Base-by-base conservation (phyloP, 306 rosid genomes). In the Lagenaria siceraria region DNA sequence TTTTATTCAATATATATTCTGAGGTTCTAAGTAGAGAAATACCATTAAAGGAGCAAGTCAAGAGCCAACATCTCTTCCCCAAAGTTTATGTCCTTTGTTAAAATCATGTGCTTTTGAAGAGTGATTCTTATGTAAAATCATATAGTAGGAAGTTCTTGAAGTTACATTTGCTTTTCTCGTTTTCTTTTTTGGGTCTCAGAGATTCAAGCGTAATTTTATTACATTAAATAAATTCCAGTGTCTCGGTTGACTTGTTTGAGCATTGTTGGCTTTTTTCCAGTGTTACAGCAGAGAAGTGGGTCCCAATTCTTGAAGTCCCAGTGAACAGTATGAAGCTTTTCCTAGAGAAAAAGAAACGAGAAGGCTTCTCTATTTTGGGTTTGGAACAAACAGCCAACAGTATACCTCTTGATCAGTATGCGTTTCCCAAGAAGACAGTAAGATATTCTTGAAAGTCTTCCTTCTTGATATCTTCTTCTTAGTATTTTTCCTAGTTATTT, bases 271-370 rank as follows among this genome's bases (percentile, higher is more conserved):
- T 19, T 81, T 73, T 66, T 80, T 83, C 43, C 89, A 94, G 98
- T 84, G 98, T 94, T 83, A 94, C 98, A 61, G 97, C 98, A 63
- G 98, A 94, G 73, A 94, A 88, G 93, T 94, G 98, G 98, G 96
- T 94, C 80, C 98, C 98, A 46, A 85, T 92, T 52, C 75, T 87
- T 17, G 97, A 94, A 86, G 97, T 94, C 74, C 98, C 98, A 4
- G 90, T 92, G 76, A 82, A 87, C 77, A 92, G 96, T 81, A 80
- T 94, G 83, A 92, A 92, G 82, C 83, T 80, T 29, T 94, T 86
- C 84, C 83, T 94, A 12, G 86, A 92, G 92, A 91, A 90, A 80
- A 94, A 90, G 86, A 92, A 92, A 83, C 87, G 83, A 78, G 97
- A 92, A 89, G 96, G 98, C 75, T 92, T 85, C 85, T 94, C 97